These are phyloP conservation scores for Candida tallmaniae DNA, from an alignment of 805 yeast species.

Conservation along the genomic window DNA sequence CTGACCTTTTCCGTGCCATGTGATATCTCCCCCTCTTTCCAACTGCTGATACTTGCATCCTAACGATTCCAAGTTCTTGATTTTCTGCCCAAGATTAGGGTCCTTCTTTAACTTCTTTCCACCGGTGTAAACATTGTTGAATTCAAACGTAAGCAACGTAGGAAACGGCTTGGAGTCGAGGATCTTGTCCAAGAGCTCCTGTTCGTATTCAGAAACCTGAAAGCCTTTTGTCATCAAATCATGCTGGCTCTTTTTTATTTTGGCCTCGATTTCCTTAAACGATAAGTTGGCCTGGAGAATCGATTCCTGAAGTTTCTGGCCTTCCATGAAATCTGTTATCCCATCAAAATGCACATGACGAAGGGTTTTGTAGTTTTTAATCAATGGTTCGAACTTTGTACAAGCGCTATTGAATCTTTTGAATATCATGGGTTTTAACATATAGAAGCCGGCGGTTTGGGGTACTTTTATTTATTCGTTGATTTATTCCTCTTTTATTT, in stretches of 20 bases:
- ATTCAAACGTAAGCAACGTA: conserved; percentile 74
- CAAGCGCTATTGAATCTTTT: conserved; percentile 10
- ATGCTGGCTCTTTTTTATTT: conserved; percentile 37
- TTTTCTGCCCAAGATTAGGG: conserved; percentile 29
- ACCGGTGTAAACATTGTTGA: conserved; percentile 83
- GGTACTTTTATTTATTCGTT: too few relatives aligned
- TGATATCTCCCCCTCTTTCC: conserved; percentile 90
- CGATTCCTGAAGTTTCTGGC: conserved; percentile 51
- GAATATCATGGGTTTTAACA: too few relatives aligned
- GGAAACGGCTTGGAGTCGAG: conserved; percentile 53
- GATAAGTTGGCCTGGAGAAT: conserved; percentile 55
- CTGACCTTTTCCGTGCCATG: conserved; percentile 97
- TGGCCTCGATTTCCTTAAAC: conserved; percentile 49
- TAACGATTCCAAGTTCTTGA: conserved; percentile 21
- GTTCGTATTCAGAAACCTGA: conserved; percentile 44
- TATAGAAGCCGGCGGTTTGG: too few relatives aligned
- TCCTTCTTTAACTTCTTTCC: conserved; percentile 75
- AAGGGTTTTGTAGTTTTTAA: conserved; percentile 29
- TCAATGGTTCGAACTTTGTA: conserved; percentile 27
- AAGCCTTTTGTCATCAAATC: conserved; percentile 37
- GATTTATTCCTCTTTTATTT: too few relatives aligned
- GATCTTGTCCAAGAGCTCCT: conserved; percentile 36
- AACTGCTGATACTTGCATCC: conserved; percentile 72
- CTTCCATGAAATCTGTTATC: conserved; percentile 39
- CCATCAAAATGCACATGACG: conserved; percentile 42